A percentile compares a stretch with the other conserved stretches of the same genome.
These are phyloP conservation scores for Taxillus chinensis DNA, from an alignment of 164 flowering plant genomes.

Conservation along the genomic window DNA sequence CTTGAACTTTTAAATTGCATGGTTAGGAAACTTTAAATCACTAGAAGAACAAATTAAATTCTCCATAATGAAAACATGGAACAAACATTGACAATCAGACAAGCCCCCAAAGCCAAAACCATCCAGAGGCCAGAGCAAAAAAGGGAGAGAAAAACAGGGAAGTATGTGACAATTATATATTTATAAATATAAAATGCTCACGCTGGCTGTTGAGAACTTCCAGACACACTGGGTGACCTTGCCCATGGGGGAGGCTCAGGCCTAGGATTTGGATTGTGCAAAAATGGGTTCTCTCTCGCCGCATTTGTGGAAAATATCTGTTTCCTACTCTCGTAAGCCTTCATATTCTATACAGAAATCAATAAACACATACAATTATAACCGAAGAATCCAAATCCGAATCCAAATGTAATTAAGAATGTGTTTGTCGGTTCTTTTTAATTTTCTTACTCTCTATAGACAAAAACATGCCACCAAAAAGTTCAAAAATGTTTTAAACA, in stretches of 20 bases:
- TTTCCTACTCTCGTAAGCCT: constrained; percentile 82
- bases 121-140: no score
- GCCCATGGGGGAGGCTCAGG: constrained; percentile 84
- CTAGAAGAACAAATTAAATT: no score
- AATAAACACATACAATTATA: not conserved
- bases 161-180: not conserved
- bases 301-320: constrained; percentile 68
- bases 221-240: constrained; percentile 35
- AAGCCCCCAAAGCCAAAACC: no score
- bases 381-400: not conserved
- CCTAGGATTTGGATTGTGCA: constrained; percentile 25
- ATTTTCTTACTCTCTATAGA: no score
- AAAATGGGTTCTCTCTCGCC: constrained; percentile 47
- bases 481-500: no score
- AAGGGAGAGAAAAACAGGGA: no score
- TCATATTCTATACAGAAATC: constrained; percentile 46
- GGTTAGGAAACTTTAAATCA: no score
- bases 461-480: no score
- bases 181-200: constrained; percentile 16
- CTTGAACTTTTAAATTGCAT: no score
- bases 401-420: not conserved
- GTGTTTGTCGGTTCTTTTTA: no score
- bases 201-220: constrained; percentile 29
- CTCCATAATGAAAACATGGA: no score
- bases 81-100: no score